Percentiles rank a stretch among this genome's conserved stretches.
Conservation (phyloP, 78 protist genomes). For the Dictyostelium brefeldianum region DNA sequence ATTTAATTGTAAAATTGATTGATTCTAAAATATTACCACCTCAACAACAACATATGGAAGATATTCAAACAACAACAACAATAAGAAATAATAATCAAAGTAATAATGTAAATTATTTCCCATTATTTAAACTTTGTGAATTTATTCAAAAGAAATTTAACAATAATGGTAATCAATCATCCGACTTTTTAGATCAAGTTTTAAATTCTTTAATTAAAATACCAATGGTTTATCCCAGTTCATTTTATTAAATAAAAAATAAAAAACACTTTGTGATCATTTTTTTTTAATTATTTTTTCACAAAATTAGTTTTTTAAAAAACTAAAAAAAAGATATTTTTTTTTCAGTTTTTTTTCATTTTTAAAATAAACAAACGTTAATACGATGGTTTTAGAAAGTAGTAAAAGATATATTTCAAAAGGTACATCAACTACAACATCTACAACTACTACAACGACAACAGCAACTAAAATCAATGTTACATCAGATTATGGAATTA, state of each 20-base stretch:
- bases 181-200: not conserved
- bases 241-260: not conserved
- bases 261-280: not conserved
- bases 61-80: not conserved
- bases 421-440: not conserved
- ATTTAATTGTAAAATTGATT: constrained; percentile 6
- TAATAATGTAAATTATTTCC: not conserved
- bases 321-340: too few species aligned
- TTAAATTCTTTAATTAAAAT: not conserved
- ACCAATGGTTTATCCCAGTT: constrained; percentile 6
- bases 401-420: constrained; percentile 1
- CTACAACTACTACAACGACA: not conserved
- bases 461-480: not conserved
- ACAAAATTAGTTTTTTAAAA: too few species aligned
- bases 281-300: too few species aligned
- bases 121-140: constrained; percentile 5
- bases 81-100: not conserved
- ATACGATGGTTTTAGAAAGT: not conserved
- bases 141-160: constrained; percentile 2
- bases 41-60: not conserved
- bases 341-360: too few species aligned
- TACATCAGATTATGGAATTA: not conserved
- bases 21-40: not conserved
- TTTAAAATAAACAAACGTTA: too few species aligned
- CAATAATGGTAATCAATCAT: not conserved